These are phyloP conservation scores for Diaporthe sp. DNA, from an alignment of 2,329 filamentous ascomycete species.

Conservation along the genomic window DNA sequence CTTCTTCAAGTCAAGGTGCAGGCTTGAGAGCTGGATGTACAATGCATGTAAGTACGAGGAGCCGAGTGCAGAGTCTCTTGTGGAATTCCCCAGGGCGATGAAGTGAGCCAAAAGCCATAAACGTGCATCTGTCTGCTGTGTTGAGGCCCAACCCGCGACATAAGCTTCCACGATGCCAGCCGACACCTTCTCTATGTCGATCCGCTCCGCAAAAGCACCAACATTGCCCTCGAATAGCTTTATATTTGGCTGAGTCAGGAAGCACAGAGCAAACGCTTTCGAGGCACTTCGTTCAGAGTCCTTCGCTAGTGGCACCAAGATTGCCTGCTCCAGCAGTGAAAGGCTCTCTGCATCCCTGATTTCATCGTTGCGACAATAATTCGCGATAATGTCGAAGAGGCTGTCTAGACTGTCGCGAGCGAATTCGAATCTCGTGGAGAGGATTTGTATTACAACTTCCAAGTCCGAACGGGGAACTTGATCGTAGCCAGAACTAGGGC, in stretches of 20 bases:
- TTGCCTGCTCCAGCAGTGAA: conserved; percentile 40
- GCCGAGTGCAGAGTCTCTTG: conserved; percentile 52
- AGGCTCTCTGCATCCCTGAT: conserved; percentile 26
- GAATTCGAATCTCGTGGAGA: conserved; percentile 35
- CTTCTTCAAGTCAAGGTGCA: conserved; percentile 65
- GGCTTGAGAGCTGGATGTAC: conserved; percentile 66
- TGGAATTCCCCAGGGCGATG: conserved; percentile 67
- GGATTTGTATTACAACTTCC: conserved; percentile 39
- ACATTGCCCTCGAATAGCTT: conserved; percentile 58
- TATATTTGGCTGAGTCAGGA: conserved; percentile 56
- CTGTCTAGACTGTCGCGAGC: conserved; percentile 42
- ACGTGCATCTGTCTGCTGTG: conserved; percentile 57
- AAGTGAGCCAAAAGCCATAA: conserved; percentile 79
- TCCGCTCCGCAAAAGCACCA: conserved; percentile 50
- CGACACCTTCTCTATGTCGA: conserved; percentile 59
- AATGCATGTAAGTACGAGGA: conserved; percentile 64
- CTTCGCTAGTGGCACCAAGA: conserved; percentile 42
- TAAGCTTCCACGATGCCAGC: conserved; percentile 57
- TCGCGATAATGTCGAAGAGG: conserved; percentile 44
- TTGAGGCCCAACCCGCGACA: conserved; percentile 44
- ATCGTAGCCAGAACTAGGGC: conserved; percentile 12
- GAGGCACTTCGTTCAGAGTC: conserved; percentile 49
- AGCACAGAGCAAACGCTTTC: conserved; percentile 54
- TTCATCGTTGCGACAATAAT: conserved; percentile 37
- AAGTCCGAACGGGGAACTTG: conserved; percentile 39